phyloP scores from a whole-genome alignment of 169 alveolate genomes.

The Eimeria mitis region DNA sequence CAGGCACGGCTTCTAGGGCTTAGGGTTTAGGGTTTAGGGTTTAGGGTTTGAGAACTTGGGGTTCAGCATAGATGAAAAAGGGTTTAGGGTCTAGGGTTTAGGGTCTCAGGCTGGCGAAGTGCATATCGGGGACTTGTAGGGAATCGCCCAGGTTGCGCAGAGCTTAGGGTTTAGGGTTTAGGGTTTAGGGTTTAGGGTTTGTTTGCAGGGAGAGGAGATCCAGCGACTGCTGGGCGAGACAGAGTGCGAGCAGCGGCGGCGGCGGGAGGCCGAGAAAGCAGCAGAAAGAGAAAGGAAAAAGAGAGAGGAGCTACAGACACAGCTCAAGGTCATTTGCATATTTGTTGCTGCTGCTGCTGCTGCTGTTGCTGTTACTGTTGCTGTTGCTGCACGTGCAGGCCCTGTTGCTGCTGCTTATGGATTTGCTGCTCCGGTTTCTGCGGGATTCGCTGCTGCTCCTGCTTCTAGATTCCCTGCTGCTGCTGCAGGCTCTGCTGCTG shows the following conservation, averaged over 20 bases:
- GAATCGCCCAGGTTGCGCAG: background rate
- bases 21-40: constrained; percentile 13
- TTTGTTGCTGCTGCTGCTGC: background rate
- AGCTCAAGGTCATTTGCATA: background rate
- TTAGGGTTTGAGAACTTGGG: constrained; percentile 21
- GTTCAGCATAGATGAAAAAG: background rate
- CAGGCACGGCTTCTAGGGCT: background rate
- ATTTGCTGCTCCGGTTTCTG: background rate
- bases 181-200: constrained; percentile 16
- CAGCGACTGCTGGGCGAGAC: constrained; percentile 21
- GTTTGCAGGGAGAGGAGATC: constrained; percentile 7
- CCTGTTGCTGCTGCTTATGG: background rate
- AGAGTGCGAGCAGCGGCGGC: background rate
- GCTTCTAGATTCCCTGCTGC: background rate
- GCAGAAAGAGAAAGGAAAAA: constrained; percentile 10
- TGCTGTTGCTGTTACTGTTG: constrained; percentile 11
- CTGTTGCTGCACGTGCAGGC: background rate
- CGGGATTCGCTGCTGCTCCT: background rate
- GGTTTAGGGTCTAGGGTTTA: background rate
- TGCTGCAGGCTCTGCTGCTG: background rate
- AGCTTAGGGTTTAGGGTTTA: background rate
- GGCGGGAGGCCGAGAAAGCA: constrained; percentile 16
- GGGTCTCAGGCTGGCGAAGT: background rate
- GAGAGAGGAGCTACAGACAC: constrained; percentile 30
- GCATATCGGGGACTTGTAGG: background rate